Base-by-base conservation (phyloP, 495 filamentous ascomycete species). In the Ascobolus immersus region DNA sequence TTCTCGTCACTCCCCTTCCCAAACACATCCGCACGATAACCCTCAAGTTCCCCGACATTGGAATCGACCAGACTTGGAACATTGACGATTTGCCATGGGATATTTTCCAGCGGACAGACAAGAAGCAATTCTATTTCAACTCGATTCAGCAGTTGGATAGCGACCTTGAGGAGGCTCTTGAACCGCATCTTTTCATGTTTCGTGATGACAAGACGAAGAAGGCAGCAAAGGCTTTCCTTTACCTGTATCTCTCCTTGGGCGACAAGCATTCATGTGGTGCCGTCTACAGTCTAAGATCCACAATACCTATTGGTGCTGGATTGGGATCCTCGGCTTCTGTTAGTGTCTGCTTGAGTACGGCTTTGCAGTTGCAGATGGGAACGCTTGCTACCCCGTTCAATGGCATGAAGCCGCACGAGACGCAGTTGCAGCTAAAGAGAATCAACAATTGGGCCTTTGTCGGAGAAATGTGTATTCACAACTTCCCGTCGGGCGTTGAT, bases 391-490 rank as follows among this genome's bases (percentile, higher is more conserved):
- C 79, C 0, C 86, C 86, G 3, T 84, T 92, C 44, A 71, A 69
- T 4, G 84, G 91, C 47, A 84, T 93, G 51, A 75, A 77, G 9
- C 44, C 64, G 2, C 64, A 71, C 10, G 86, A 93, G 57, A 73
- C 73, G 23, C 70, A 73, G 22, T 49, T 74, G 23, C 82, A 94
- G 47, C 59, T 92, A 14, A 79, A 94, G 55, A 70, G 82, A 35
- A 89, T 96, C 46, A 96, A 96, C 49, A 68, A 74, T 33, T 96
- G 86, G 86, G 84, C 86, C 0, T 93, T 89, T 49, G 86, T 94
- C 1, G 79, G 77, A 17, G 86, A 96, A 55, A 71, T 93, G 64
- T 82, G 78, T 45, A 93, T 92, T 27, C 86, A 96, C 52, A 82
- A 82, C 17, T 91, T 91, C 48, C 84, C 86, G 4, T 89, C 77